A percentile compares a stretch with the other conserved stretches of the same genome.
Conservation (phyloP, 2,329 filamentous ascomycete species). For the Colletotrichum sp. region DNA sequence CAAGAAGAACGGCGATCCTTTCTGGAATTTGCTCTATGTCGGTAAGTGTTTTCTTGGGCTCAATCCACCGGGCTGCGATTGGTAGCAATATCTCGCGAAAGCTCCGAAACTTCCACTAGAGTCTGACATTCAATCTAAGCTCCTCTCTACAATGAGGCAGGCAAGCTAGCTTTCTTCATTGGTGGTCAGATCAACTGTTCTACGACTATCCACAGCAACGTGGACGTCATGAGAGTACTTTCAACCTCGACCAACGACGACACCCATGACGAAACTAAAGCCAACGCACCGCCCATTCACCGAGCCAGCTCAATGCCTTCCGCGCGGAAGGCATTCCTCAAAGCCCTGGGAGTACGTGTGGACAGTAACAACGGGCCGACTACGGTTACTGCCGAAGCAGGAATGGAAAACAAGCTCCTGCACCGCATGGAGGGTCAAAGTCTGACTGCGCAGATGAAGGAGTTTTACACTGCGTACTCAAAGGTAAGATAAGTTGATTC, state of each 20-base stretch:
- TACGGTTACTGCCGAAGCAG: conserved; percentile 2
- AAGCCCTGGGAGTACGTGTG: background rate
- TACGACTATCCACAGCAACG: conserved; percentile 50
- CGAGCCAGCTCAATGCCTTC: background rate
- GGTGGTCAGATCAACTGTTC: conserved; percentile 60
- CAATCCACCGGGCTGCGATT: too few relatives aligned
- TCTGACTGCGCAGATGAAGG: conserved; percentile 29
- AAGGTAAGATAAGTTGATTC: conserved; percentile 12
- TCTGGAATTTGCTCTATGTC: conserved; percentile 62
- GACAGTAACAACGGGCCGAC: background rate
- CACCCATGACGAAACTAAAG: background rate
- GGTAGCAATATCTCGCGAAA: too few relatives aligned
- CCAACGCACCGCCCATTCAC: background rate
- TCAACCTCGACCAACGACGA: background rate
- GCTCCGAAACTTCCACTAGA: too few relatives aligned
- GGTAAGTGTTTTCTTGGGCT: too few relatives aligned
- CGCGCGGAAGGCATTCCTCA: conserved; percentile 7
- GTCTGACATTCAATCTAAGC: conserved; percentile 26
- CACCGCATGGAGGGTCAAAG: conserved; percentile 29
- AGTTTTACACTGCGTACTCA: conserved; percentile 32
- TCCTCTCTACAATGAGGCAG: conserved; percentile 47
- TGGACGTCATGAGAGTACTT: conserved; percentile 52
- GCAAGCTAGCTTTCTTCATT: conserved; percentile 51
- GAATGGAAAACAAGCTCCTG: conserved; percentile 28
- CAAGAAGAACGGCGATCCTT: conserved; percentile 54